Conservation (phyloP, 768 basidiomycete species). For the Kwoniella dendrophila region DNA sequence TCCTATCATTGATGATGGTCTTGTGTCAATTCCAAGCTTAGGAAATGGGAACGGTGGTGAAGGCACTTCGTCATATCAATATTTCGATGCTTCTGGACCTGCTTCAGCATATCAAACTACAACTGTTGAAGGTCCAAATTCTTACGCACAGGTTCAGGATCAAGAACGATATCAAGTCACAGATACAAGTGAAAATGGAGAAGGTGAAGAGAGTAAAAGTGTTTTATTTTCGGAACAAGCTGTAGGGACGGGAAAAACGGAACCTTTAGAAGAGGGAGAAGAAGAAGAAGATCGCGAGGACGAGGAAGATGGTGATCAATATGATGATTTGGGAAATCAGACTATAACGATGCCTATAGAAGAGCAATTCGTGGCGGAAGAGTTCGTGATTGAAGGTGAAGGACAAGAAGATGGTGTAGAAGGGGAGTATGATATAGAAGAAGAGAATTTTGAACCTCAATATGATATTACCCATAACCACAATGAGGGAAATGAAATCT, state of each 20-base stretch:
- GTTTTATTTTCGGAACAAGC: constrained; percentile 23
- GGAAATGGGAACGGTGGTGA: not conserved
- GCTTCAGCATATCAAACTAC: constrained; percentile 14
- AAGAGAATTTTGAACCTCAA: constrained; percentile 14
- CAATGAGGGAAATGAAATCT: not conserved
- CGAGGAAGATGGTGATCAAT: constrained; percentile 3
- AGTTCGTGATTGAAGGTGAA: constrained; percentile 1
- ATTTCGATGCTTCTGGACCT: constrained; percentile 15
- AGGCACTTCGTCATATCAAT: not conserved
- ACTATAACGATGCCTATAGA: not conserved
- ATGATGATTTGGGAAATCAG: constrained; percentile 5
- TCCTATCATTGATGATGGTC: constrained; percentile 14
- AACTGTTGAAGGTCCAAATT: constrained; percentile 16
- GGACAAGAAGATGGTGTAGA: not conserved
- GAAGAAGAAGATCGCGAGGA: constrained; percentile 1
- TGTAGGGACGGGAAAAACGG: constrained; percentile 13
- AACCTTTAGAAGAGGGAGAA: not conserved
- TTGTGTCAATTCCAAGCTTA: not conserved
- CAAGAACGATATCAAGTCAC: not conserved
- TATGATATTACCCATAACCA: not conserved
- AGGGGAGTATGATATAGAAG: not conserved
- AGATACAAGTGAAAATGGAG: constrained; percentile 18
- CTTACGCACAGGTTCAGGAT: constrained; percentile 9
- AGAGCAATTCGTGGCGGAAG: not conserved
- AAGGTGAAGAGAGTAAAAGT: constrained; percentile 21